These are phyloP conservation scores for Beauveria caledonica DNA, from an alignment of 2,329 filamentous ascomycete genomes.

Conservation along the genomic window DNA sequence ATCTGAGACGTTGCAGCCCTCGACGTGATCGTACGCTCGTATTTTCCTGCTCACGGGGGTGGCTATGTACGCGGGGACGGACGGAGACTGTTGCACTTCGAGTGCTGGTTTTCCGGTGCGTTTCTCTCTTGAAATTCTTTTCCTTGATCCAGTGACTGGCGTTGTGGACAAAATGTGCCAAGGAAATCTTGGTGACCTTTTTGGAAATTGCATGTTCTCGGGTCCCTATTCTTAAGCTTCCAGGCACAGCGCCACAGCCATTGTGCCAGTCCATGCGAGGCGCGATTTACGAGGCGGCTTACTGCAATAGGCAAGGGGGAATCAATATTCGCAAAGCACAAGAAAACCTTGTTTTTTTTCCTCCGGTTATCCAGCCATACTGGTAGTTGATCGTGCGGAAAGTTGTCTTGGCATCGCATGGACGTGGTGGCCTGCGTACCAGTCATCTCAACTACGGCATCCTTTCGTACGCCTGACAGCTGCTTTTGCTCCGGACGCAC, in stretches of 20 bases:
- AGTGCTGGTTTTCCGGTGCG: not conserved
- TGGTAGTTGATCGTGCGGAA: not conserved
- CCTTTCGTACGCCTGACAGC: not conserved
- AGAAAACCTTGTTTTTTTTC: not conserved
- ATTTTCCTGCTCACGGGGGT: constrained; percentile 5
- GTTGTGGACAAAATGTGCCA: not conserved
- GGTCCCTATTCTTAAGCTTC: not conserved
- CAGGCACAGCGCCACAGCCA: not conserved
- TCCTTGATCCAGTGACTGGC: too few species aligned
- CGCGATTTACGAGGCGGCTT: not conserved
- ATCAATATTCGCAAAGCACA: not conserved
- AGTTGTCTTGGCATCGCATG: too few species aligned
- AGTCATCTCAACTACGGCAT: not conserved
- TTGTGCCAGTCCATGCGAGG: not conserved
- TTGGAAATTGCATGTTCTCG: not conserved
- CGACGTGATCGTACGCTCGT: not conserved
- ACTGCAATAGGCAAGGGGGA: not conserved
- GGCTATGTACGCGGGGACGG: not conserved
- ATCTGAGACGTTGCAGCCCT: constrained; percentile 10
- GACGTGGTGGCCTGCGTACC: not conserved
- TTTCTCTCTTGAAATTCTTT: not conserved
- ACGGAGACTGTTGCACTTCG: not conserved
- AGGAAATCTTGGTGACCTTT: not conserved
- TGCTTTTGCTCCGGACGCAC: not conserved
- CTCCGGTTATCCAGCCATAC: not conserved